Evolutionary conservation across 306 rosid species (phyloP).

Genomic region (Medicago lupulina): DNA sequence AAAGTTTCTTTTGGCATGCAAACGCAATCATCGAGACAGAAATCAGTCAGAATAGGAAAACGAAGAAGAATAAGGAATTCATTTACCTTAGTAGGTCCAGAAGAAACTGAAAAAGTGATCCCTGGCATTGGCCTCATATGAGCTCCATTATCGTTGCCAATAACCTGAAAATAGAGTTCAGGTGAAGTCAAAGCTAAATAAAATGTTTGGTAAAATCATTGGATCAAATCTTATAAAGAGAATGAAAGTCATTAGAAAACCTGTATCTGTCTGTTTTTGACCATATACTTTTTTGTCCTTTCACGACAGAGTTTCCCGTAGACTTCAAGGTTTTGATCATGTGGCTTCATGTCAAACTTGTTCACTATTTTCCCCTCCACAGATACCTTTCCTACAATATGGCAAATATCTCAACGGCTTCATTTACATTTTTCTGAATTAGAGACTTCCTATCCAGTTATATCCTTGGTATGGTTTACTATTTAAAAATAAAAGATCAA

Average conservation of each 20-base stretch:
- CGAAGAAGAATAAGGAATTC: slow-evolving; percentile 42
- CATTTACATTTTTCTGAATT: slow-evolving; percentile 35
- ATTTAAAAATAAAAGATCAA: not conserved
- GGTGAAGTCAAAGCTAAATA: slow-evolving; percentile 35
- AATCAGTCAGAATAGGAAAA: not conserved
- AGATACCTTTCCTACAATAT: slow-evolving; percentile 62
- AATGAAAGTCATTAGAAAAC: slow-evolving; percentile 49
- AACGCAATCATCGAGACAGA: not conserved
- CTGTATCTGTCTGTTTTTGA: slow-evolving; percentile 86
- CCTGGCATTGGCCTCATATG: slow-evolving; percentile 92
- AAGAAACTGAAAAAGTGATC: slow-evolving; percentile 54
- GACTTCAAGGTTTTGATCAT: slow-evolving; percentile 68
- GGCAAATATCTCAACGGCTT: slow-evolving; percentile 34
- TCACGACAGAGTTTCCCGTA: slow-evolving; percentile 90
- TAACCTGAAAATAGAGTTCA: slow-evolving; percentile 63
- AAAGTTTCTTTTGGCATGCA: not conserved
- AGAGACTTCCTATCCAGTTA: not conserved
- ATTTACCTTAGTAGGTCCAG: slow-evolving; percentile 60
- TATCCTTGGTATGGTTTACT: not conserved
- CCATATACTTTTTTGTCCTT: slow-evolving; percentile 73
- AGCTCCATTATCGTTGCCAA: slow-evolving; percentile 70
- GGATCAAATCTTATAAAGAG: not conserved
- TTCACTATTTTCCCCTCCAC: slow-evolving; percentile 78
- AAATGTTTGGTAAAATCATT: not conserved
- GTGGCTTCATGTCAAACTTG: slow-evolving; percentile 91